Evolutionary conservation across 305 asterid species (phyloP).

Genomic region (Fraxinus albicans): DNA sequence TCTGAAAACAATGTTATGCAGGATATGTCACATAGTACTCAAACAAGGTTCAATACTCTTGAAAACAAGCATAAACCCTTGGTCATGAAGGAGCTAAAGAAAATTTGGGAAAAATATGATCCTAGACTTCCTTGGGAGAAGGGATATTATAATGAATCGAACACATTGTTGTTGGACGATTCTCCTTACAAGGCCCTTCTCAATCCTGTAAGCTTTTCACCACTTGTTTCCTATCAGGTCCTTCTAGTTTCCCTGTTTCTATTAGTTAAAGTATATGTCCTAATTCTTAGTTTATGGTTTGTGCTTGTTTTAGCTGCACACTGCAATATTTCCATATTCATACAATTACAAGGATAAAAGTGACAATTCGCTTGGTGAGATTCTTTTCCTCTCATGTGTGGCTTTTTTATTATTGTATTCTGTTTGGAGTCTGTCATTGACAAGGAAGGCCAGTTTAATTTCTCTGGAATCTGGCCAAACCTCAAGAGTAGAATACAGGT

Average conservation of each 20-base stretch:
- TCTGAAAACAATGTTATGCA: constrained; percentile 35
- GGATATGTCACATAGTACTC: constrained; percentile 64
- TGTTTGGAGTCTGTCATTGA: constrained; percentile 1
- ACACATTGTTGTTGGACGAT: constrained; percentile 84
- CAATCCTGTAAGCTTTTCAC: constrained; percentile 59
- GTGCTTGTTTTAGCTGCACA: constrained; percentile 30
- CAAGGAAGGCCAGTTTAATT: background rate
- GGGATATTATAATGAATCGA: constrained; percentile 72
- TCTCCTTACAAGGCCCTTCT: constrained; percentile 94
- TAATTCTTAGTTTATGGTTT: background rate
- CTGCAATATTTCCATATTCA: constrained; percentile 43
- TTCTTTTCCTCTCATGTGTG: background rate
- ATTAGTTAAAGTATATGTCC: background rate
- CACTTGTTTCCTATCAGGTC: background rate
- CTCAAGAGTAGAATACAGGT: background rate
- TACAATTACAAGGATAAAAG: constrained; percentile 18
- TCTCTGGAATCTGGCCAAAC: background rate
- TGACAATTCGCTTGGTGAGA: constrained; percentile 43
- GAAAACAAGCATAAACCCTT: constrained; percentile 59
- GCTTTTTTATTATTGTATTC: background rate
- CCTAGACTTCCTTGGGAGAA: constrained; percentile 61
- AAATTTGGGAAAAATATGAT: constrained; percentile 57
- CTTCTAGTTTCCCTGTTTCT: background rate
- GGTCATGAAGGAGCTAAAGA: constrained; percentile 77
- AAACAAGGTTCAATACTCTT: constrained; percentile 58